Conservation (phyloP, 306 rosid species). For the Urtica urens region DNA sequence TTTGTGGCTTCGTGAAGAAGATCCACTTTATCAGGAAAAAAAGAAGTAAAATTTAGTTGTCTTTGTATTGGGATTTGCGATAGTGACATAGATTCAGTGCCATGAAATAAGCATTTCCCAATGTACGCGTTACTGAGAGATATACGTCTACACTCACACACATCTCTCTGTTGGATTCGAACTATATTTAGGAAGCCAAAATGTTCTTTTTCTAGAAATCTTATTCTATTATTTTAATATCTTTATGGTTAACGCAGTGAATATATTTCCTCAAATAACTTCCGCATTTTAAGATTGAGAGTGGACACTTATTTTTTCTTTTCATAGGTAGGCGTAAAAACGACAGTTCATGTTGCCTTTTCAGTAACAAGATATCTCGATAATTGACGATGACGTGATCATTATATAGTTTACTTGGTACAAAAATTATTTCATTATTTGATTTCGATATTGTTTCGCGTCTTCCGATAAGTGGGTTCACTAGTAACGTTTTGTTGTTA, state of each 20-base stretch:
- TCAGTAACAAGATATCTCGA: conserved; percentile 1
- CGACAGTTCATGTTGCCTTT: conserved; percentile 6
- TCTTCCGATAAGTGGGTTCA: too few relatives aligned
- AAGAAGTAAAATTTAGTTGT: not conserved
- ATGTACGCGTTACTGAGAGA: conserved; percentile 1
- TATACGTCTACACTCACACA: not conserved
- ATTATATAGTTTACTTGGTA: too few relatives aligned
- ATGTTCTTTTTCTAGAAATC: too few relatives aligned
- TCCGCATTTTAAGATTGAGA: conserved; percentile 15
- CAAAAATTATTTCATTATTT: too few relatives aligned
- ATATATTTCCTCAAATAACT: conserved; percentile 5
- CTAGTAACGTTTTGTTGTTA: too few relatives aligned
- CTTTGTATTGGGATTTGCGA: not conserved
- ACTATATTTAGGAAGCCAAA: too few relatives aligned
- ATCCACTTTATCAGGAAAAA: conserved; percentile 6
- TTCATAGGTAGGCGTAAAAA: not conserved
- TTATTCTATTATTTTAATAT: too few relatives aligned
- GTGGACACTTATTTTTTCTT: conserved; percentile 19
- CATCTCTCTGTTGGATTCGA: too few relatives aligned
- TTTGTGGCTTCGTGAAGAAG: not conserved
- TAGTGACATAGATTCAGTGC: not conserved
- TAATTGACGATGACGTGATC: too few relatives aligned
- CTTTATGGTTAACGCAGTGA: too few relatives aligned
- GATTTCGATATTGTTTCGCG: too few relatives aligned
- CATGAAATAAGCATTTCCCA: not conserved